Conservation (phyloP, 1,284 basidiomycete species). For the Austroboletus niveus region DNA sequence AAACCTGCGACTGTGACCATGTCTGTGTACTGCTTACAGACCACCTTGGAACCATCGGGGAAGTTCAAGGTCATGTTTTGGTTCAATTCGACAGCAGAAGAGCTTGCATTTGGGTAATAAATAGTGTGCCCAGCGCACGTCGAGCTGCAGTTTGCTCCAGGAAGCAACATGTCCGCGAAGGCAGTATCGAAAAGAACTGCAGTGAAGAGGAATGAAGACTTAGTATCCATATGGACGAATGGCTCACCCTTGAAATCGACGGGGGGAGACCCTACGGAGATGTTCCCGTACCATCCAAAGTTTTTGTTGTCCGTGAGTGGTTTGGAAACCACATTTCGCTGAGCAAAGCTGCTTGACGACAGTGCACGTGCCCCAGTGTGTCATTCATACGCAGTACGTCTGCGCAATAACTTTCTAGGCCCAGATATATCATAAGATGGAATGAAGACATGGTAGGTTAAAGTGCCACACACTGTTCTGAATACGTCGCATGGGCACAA, state of each 20-base stretch:
- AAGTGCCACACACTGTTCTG: conserved; percentile 14
- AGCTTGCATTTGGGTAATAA: conserved; percentile 35
- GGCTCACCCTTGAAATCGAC: conserved; percentile 18
- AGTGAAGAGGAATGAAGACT: neutral
- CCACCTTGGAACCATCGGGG: conserved; percentile 35
- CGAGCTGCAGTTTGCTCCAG: conserved; percentile 23
- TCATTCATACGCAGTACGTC: conserved; percentile 9
- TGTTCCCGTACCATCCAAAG: conserved; percentile 24
- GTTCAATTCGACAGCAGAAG: conserved; percentile 28
- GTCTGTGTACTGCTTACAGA: conserved; percentile 37
- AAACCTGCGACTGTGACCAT: conserved; percentile 28
- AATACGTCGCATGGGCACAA: conserved; percentile 14
- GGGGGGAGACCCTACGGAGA: conserved; percentile 23
- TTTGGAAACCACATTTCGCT: conserved; percentile 6
- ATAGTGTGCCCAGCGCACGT: conserved; percentile 35
- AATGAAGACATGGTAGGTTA: no score
- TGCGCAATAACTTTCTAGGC: conserved; percentile 21
- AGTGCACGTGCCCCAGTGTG: neutral
- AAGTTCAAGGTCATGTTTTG: conserved; percentile 30
- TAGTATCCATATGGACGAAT: neutral
- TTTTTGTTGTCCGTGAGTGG: conserved; percentile 16
- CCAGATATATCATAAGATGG: conserved; percentile 11
- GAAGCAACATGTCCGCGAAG: conserved; percentile 38
- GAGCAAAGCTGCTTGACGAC: neutral
- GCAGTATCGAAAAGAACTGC: conserved; percentile 47